Evolutionary conservation across 2,329 filamentous ascomycete species (phyloP).

Genomic region (Cladosporium colombiae): DNA sequence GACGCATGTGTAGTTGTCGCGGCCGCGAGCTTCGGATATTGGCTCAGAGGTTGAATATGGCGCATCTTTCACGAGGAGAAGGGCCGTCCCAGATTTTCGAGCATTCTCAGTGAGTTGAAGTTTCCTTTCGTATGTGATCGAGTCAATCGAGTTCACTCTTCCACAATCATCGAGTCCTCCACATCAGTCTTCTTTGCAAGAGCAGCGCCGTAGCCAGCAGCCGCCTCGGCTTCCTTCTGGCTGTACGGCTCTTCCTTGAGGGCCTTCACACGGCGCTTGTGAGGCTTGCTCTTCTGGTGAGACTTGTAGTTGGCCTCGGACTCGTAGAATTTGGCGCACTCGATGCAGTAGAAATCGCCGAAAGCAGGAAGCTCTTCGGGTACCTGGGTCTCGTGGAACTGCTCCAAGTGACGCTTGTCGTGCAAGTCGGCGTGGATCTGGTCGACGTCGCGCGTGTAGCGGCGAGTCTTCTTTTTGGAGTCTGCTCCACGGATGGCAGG

Average conservation of each 20-base stretch:
- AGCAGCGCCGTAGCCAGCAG: constrained; percentile 60
- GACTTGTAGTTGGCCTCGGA: constrained; percentile 71
- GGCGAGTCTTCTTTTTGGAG: constrained; percentile 52
- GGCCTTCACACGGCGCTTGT: constrained; percentile 87
- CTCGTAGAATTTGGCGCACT: constrained; percentile 97
- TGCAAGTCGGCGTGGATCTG: constrained; percentile 83
- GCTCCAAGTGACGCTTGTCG: constrained; percentile 75
- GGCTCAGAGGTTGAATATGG: not conserved
- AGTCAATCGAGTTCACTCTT: constrained; percentile 22
- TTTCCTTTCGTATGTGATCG: not conserved
- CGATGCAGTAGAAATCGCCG: constrained; percentile 82
- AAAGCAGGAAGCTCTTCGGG: constrained; percentile 85
- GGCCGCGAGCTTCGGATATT: not conserved
- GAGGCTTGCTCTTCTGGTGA: constrained; percentile 85
- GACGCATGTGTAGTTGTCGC: not conserved
- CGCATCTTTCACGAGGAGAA: not conserved
- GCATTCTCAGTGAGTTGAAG: not conserved
- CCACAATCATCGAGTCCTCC: constrained; percentile 33
- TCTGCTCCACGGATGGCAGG: constrained; percentile 52
- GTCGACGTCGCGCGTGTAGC: constrained; percentile 75
- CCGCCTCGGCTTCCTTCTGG: constrained; percentile 82
- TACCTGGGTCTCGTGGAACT: constrained; percentile 76
- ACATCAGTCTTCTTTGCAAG: constrained; percentile 42
- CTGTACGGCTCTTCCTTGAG: constrained; percentile 83
- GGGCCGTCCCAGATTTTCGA: not conserved